Percentiles rank a stretch among this genome's conserved stretches.
These are phyloP conservation scores for Clonostachys sp. DNA, from an alignment of 2,329 filamentous ascomycete genomes.

Conservation along the genomic window DNA sequence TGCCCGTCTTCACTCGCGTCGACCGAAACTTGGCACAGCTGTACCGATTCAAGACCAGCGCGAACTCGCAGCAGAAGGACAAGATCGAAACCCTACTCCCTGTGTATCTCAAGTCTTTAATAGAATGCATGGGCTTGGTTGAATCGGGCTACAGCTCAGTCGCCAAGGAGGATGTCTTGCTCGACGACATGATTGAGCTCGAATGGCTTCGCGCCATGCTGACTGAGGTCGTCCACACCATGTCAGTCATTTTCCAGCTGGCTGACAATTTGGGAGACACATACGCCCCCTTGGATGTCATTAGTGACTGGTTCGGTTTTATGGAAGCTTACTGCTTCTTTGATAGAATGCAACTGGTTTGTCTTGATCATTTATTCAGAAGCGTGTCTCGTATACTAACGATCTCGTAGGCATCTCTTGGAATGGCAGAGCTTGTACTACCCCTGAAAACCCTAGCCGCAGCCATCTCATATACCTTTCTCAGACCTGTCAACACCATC, in stretches of 20 bases:
- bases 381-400: neutral
- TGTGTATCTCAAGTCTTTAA: constrained; percentile 41
- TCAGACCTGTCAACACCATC: constrained; percentile 60
- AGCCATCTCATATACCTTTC: constrained; percentile 65
- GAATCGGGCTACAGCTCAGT: constrained; percentile 47
- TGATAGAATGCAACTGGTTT: constrained; percentile 45
- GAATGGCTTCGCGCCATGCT: constrained; percentile 61
- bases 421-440: constrained; percentile 42
- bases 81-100: constrained; percentile 39
- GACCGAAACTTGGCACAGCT: constrained; percentile 17
- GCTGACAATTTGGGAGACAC: constrained; percentile 51
- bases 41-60: constrained; percentile 16
- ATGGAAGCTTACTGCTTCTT: constrained; percentile 68
- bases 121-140: constrained; percentile 37
- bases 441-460: constrained; percentile 67
- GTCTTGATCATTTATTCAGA: constrained; percentile 1
- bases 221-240: constrained; percentile 67
- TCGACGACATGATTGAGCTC: constrained; percentile 47
- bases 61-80: constrained; percentile 11
- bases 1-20: constrained; percentile 24
- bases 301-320: constrained; percentile 71
- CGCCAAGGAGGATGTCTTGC: constrained; percentile 28
- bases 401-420: constrained; percentile 4
- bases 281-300: constrained; percentile 52
- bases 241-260: constrained; percentile 72